phyloP scores from a whole-genome alignment of 331 rosid genomes.

The Rhamnella rubrinervis region DNA sequence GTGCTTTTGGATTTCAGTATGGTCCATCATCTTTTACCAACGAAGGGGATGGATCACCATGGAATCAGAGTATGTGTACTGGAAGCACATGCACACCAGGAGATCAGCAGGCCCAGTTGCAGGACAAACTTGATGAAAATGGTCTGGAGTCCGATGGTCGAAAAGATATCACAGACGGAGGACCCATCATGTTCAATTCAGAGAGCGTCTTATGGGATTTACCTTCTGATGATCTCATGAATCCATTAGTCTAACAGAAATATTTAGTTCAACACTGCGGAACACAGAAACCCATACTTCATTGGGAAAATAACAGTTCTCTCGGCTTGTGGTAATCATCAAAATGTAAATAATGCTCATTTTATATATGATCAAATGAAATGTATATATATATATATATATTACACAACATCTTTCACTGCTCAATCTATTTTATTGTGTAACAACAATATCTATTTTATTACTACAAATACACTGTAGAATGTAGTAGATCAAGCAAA shows the following conservation, averaged over 20 bases:
- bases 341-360: constrained; percentile 64
- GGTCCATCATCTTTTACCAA: constrained; percentile 49
- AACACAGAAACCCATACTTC: constrained; percentile 28
- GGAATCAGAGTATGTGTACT: constrained; percentile 84
- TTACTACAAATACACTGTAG: constrained; percentile 28
- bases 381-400: constrained; percentile 25
- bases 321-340: constrained; percentile 32
- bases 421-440: constrained; percentile 19
- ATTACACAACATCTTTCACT: constrained; percentile 27
- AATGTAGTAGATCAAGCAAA: constrained; percentile 60
- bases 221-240: constrained; percentile 69
- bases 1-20: constrained; percentile 63
- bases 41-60: constrained; percentile 67
- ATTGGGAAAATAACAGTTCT: constrained; percentile 37
- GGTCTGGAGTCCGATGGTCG: constrained; percentile 52
- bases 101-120: constrained; percentile 60
- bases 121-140: constrained; percentile 57
- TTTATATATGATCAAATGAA: constrained; percentile 36
- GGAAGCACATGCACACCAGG: constrained; percentile 78
- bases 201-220: constrained; percentile 87
- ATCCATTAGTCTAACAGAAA: constrained; percentile 54
- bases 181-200: constrained; percentile 66
- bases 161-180: constrained; percentile 60
- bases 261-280: background rate
- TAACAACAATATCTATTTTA: constrained; percentile 37